phyloP scores from a whole-genome alignment of 1,139 yeast genomes.

The Candida tropicalis region DNA sequence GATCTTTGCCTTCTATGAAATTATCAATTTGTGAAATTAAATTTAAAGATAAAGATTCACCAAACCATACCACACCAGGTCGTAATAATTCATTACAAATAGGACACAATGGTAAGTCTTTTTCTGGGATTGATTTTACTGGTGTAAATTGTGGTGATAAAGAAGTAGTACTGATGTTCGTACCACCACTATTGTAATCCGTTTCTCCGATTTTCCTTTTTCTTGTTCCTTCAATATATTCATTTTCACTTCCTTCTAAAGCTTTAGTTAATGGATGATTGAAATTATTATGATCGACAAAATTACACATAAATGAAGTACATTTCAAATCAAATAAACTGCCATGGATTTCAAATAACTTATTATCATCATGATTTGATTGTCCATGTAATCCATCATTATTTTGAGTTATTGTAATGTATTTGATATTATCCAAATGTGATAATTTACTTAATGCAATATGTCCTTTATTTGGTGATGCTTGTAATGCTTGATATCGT shows the following conservation, averaged over 20 bases:
- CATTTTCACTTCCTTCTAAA: slow-evolving; percentile 43
- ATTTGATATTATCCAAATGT: slow-evolving; percentile 22
- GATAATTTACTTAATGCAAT: slow-evolving; percentile 60
- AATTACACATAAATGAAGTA: slow-evolving; percentile 74
- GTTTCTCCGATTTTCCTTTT: slow-evolving; percentile 13
- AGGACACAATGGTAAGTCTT: slow-evolving; percentile 78
- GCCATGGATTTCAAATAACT: slow-evolving; percentile 75
- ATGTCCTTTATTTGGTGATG: slow-evolving; percentile 77
- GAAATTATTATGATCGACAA: slow-evolving; percentile 52
- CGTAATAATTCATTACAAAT: slow-evolving; percentile 61
- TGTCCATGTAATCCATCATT: slow-evolving; percentile 75
- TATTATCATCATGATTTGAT: slow-evolving; percentile 57
- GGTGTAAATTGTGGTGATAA: slow-evolving; percentile 52
- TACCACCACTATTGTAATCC: slow-evolving; percentile 3
- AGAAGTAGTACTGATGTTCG: background rate
- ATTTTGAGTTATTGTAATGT: slow-evolving; percentile 76
- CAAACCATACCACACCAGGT: slow-evolving; percentile 95
- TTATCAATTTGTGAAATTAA: slow-evolving; percentile 69
- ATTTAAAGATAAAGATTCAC: slow-evolving; percentile 73
- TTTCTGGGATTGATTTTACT: slow-evolving; percentile 46
- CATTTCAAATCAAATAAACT: slow-evolving; percentile 72
- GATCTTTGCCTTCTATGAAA: slow-evolving; percentile 54
- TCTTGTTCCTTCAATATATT: slow-evolving; percentile 25
- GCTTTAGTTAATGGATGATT: slow-evolving; percentile 66
- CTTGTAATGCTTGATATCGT: slow-evolving; percentile 62